Evolutionary conservation across 495 filamentous ascomycete genomes (phyloP), one percentile per base, ranked within the genome.

Genomic region (Penicillium turbatum): DNA sequence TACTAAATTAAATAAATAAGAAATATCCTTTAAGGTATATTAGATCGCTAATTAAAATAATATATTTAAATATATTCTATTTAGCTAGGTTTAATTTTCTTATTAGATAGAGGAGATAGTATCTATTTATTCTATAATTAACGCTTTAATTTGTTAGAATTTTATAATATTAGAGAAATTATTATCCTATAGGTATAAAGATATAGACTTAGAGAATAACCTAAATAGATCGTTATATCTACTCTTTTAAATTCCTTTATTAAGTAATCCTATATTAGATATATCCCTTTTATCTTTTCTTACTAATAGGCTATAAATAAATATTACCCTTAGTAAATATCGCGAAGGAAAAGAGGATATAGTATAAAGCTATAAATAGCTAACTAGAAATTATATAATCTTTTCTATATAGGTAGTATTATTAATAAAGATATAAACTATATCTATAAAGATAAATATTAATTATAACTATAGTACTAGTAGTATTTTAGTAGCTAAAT

Each of bases 371-470:
- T 55, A 3, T 5, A 40, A 26, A 47, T 45, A 66, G 7, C 37
- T 21, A 7, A 48, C 26, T 30, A 68, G 31, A 37, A 63, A 61
- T 0, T 51, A 2, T 0, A 57, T 37, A 11, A 51, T 51, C 15
- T 29, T 48, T 19, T 47, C 26, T 17, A 63, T 10, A 35, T 19
- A 35, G 0, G 34, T 13, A 37, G 46, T 38, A 30, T 63, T 51
- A 21, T 57, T 46, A 17, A 57, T 42, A 37, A 59, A 68, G 19
- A 68, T 58, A 43, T 48, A 68, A 41, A 68, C 39, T 0, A 65
- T 37, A 43, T 65, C 57, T 2, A 59, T 47, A 31, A 68, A 65
- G n/a, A 57, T 13, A 48, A 68, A 65, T 0, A 68, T 40, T 10
- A 68, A 35, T 3, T 41, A 53, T 7, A 51, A 55, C 52, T 42